phyloP scores from a whole-genome alignment of 306 rosid species.

The Carpinus viminea region DNA sequence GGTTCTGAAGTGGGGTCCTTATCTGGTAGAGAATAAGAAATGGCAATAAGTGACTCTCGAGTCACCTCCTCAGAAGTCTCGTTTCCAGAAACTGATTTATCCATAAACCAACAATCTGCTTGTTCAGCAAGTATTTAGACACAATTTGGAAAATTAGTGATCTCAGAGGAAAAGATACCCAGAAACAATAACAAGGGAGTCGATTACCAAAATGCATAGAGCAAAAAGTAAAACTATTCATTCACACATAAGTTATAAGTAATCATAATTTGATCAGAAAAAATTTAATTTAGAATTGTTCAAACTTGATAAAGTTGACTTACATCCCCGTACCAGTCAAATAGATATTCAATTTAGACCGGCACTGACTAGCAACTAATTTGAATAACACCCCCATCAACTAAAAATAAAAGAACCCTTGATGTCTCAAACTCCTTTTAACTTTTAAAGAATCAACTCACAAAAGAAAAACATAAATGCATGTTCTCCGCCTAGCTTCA shows the following conservation, averaged over 20 bases:
- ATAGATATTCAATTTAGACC: neutral
- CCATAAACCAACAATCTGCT: conserved; percentile 45
- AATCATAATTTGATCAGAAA: neutral
- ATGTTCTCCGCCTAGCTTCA: neutral
- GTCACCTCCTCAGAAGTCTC: conserved; percentile 50
- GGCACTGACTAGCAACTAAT: neutral
- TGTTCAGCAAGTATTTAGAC: conserved; percentile 21
- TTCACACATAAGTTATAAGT: neutral
- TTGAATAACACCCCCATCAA: neutral
- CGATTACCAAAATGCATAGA: neutral
- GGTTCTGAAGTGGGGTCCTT: conserved; percentile 28
- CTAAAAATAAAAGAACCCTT: neutral
- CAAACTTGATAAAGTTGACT: neutral
- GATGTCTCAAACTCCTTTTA: neutral
- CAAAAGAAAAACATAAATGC: neutral
- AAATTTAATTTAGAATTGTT: neutral
- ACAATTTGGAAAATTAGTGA: conserved; percentile 1
- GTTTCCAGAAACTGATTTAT: conserved; percentile 34
- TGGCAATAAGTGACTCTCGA: conserved; percentile 57
- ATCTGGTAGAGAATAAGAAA: conserved; percentile 49
- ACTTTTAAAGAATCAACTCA: neutral
- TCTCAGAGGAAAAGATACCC: neutral
- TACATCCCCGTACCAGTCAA: neutral
- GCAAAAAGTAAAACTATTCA: neutral
- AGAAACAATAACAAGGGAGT: neutral